Evolutionary conservation across 2,329 filamentous ascomycete species (phyloP), one percentile per base, ranked within the genome.

Genomic region (Stagonosporopsis vannaccii): DNA sequence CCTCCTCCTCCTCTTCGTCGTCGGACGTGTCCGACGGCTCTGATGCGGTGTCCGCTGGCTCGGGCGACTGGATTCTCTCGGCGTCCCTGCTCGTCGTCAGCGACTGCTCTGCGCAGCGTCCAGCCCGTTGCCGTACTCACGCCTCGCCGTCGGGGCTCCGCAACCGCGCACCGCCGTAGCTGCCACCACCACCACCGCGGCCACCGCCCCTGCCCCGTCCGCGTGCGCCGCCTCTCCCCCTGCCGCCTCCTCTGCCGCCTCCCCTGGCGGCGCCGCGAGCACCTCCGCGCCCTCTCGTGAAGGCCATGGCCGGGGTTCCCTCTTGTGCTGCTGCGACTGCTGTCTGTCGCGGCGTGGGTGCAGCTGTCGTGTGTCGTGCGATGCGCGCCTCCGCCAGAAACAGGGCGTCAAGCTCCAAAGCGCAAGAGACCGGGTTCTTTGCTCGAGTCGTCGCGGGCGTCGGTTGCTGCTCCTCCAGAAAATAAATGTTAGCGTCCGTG

Each of bases 81-180:
- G 59, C 33, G 3, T 60, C 58, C 44, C 62, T 67, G 25, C 17
- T 19, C n/a, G n/a, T 6, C 22, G 51, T 72, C 51, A 72, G 63
- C 35, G 50, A 15, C 32, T 36, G 26, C 9, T 37, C 17, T 22
- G n/a, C 40, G 37, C 19, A 7, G 25, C 30, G 44, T 55, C 32
- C 40, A 43, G 56, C 30, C 22, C 33, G 54, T 54, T 48, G 44
- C 51, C 59, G 55, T 61, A 69, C 69, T 71, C 65, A 75, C 69
- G 61, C 71, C 60, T 75, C 65, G 35, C 62, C 62, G 30, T 62
- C 61, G 45, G 66, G 60, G 23, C 74, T 71, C 46, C 66, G 62
- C 19, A 69, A 59, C 43, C 71, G 63, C 25, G 70, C 68, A 23
- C 67, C 63, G 42, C 62, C 59, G 37, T 72, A 74, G 5, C 70